These are phyloP conservation scores for Cercophora newfieldiana DNA, from an alignment of 495 filamentous ascomycete genomes.

Conservation along the genomic window DNA sequence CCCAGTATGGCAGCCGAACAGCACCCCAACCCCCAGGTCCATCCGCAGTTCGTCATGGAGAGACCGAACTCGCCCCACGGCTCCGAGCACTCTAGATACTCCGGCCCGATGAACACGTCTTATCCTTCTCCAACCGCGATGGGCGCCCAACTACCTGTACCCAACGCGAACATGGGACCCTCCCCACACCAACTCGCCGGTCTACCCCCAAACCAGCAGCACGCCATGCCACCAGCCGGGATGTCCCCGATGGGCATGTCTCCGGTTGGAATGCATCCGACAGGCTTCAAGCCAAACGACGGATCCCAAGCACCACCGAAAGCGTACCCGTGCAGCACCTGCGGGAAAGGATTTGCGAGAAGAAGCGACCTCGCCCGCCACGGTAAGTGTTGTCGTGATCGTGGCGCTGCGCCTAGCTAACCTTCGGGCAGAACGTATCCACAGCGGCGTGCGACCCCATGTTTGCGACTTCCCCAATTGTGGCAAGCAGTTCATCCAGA, in stretches of 20 bases:
- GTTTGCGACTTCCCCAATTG: constrained; percentile 89
- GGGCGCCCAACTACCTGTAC: constrained; percentile 41
- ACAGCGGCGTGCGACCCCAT: constrained; percentile 88
- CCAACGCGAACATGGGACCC: constrained; percentile 53
- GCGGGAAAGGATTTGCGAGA: constrained; percentile 88
- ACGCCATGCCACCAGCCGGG: constrained; percentile 33
- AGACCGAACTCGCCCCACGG: constrained; percentile 68
- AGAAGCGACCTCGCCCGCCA: constrained; percentile 93
- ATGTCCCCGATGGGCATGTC: constrained; percentile 24
- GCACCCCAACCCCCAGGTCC: constrained; percentile 23
- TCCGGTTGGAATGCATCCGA: neutral
- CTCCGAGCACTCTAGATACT: constrained; percentile 54
- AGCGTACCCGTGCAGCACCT: constrained; percentile 88
- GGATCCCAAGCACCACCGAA: constrained; percentile 50
- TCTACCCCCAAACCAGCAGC: constrained; percentile 44
- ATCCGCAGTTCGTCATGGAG: constrained; percentile 53
- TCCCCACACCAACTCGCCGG: constrained; percentile 49
- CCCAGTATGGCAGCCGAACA: constrained; percentile 27
- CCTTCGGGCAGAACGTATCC: constrained; percentile 78
- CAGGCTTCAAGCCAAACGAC: constrained; percentile 37
- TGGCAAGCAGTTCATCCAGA: constrained; percentile 95
- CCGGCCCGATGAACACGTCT: constrained; percentile 32
- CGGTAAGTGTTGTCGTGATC: constrained; percentile 58
- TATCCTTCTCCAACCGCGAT: constrained; percentile 42
- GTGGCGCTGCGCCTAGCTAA: constrained; percentile 15